Percentiles rank a stretch among this genome's conserved stretches.
These are phyloP conservation scores for Podospora conica DNA, from an alignment of 495 filamentous ascomycete species.

Conservation along the genomic window DNA sequence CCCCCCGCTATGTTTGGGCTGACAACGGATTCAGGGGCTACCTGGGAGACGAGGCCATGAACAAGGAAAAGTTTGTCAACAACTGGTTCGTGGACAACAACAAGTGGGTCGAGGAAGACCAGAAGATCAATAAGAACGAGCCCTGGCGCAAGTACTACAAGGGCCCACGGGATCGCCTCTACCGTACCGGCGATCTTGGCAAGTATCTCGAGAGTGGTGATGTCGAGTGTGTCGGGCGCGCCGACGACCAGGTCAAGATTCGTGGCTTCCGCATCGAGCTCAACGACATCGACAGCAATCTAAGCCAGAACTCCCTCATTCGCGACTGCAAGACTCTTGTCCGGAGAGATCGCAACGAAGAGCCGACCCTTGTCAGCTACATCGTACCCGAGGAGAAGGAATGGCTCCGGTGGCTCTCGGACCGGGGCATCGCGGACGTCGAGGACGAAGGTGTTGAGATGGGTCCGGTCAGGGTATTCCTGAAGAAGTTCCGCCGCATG, in stretches of 20 bases:
- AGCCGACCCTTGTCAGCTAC: constrained; percentile 84
- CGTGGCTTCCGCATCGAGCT: constrained; percentile 94
- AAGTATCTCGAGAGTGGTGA: constrained; percentile 67
- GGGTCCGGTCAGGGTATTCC: constrained; percentile 36
- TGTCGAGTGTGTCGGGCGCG: constrained; percentile 69
- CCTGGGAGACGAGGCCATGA: constrained; percentile 62
- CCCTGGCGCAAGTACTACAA: constrained; percentile 76
- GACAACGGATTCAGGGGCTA: constrained; percentile 49
- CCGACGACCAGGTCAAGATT: constrained; percentile 91
- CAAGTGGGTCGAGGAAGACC: constrained; percentile 62
- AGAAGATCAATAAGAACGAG: constrained; percentile 48
- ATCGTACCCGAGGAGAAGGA: constrained; percentile 74
- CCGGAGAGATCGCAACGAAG: constrained; percentile 81
- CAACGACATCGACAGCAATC: constrained; percentile 83
- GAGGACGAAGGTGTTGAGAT: constrained; percentile 43
- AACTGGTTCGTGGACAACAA: constrained; percentile 84
- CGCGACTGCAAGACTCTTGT: constrained; percentile 86
- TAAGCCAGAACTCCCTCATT: constrained; percentile 71
- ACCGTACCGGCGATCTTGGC: constrained; percentile 78
- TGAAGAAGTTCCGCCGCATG: constrained; percentile 61
- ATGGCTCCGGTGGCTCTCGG: constrained; percentile 63
- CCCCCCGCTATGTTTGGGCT: background rate
- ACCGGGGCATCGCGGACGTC: constrained; percentile 46
- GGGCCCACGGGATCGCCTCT: constrained; percentile 81
- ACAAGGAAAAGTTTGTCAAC: constrained; percentile 70